phyloP scores from a whole-genome alignment of 768 basidiomycete species.

The Calocybe indica region DNA sequence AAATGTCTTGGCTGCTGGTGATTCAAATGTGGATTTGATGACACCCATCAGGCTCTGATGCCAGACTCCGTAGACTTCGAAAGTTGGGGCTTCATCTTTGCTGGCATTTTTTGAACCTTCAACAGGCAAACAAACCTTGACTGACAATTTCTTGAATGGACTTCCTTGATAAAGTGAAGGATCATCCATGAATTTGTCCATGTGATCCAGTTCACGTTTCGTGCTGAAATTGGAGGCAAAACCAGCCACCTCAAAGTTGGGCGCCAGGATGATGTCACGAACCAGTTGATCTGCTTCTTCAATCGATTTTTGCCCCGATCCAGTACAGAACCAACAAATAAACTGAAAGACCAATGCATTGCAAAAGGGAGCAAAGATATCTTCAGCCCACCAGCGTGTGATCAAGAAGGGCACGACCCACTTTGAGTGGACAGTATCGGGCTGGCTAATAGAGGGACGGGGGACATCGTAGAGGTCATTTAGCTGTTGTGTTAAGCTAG shows the following conservation, averaged over 20 bases:
- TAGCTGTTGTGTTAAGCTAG: no score
- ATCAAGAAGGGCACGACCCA: no score
- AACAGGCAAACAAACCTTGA: not conserved
- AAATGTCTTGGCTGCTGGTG: conserved; percentile 1
- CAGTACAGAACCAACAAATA: not conserved
- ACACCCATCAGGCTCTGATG: not conserved
- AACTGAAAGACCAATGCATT: not conserved
- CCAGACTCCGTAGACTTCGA: not conserved
- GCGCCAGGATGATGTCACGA: not conserved
- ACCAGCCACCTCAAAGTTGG: not conserved
- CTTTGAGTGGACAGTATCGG: no score
- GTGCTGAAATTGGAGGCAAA: not conserved
- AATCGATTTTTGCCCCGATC: not conserved
- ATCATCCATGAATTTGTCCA: conserved; percentile 4
- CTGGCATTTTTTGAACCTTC: not conserved
- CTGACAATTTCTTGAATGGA: not conserved
- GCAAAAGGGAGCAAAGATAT: not conserved
- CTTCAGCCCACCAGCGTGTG: not conserved
- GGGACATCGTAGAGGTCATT: not conserved
- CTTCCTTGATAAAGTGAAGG: not conserved
- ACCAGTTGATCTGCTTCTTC: not conserved
- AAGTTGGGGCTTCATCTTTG: not conserved
- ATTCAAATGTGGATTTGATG: not conserved
- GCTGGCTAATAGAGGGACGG: not conserved
- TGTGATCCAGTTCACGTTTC: conserved; percentile 1